Evolutionary conservation across 768 basidiomycete species (phyloP), one percentile per base, ranked within the genome.

Genomic region (Leccinum rimulosum): DNA sequence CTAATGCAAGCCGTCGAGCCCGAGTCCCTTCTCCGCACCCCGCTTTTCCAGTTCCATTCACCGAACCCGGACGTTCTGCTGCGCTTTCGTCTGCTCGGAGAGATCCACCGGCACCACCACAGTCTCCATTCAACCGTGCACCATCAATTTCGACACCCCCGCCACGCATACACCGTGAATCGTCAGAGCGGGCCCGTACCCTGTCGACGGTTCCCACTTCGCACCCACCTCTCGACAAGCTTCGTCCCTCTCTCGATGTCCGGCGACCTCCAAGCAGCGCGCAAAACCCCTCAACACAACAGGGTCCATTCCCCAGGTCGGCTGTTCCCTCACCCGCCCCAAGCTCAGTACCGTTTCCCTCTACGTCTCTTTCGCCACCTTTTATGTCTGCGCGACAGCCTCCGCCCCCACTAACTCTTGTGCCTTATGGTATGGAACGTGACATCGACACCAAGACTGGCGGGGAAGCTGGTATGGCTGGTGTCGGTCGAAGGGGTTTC

Each of bases 391-490:
- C 19, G n/a, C 72, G 68, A 45, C 67, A 65, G 31, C 62, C 64
- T 5, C 66, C 59, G 3, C 59, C 66, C n/a, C 60, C 66, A 1
- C 49, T 66, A 1, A 58, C 69, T 49, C 60, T 64, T 8, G 27
- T 50, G 11, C 3, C 58, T 22, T 65, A 19, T 27, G 36, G 30
- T 10, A 31, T 40, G 47, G 56, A 68, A 31, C 71, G 68, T 7
- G 79, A 82, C 35, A 78, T 86, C 9, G 83, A 89, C 67, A 91
- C 89, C n/a, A 84, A 87, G 69, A 79, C 68, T 3, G 89, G 90
- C 4, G 90, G 90, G 7, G 84, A 79, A 55, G 90, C 89, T 9
- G 89, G 90, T 1, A 95, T 95, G 93, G 93, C 93, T 1, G 93
- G 93, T 9, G 92, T 95, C 7, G 93, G 93, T 8, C 77, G 93